Evolutionary conservation across 257 asterid species (phyloP), one percentile per base, ranked within the genome.

Genomic region (Avicennia marina): DNA sequence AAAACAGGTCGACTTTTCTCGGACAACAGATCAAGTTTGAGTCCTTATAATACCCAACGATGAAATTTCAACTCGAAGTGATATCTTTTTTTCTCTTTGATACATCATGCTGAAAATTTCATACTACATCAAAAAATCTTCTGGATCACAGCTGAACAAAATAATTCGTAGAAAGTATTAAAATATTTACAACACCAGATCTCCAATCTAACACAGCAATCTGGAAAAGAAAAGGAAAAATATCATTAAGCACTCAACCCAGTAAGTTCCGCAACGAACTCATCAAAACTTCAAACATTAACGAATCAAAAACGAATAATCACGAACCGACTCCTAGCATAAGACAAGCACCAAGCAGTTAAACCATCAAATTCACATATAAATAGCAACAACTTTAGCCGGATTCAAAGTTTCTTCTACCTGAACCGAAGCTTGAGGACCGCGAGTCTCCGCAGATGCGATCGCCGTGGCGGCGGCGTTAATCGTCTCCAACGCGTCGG

Each of bases 381-480:
- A 60, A 33, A 57, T 0, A n/a, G 24, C 17, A 2, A 2, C 22
- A 41, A 8, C 27, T 10, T 15, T 1, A 24, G n/a, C n/a, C 4
- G 38, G 56, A 64, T 21, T 0, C 16, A 18, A 60, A 56, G 53
- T 22, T 15, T 33, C 38, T 21, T 7, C 34, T 69, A 83, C 97
- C 94, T 81, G 94, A 70, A 63, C 60, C 19, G 82, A 75, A 67
- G 70, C 72, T 17, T 71, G 87, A 58, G 79, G 78, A 45, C 53
- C 69, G 53, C 91, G 96, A 68, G 68, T 64, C 72, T 82, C 87
- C 11, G 70, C 79, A 19, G 84, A 79, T 25, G 95, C 94, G 82
- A 90, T 88, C 69, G 86, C 95, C 26, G 84, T 64, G 38, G 98
- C 98, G 69, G 98, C 98, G 53, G 98, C 98, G 89, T 66, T 81